These are phyloP conservation scores for Yamadazyma phyllophila DNA, from an alignment of 805 yeast genomes.

Conservation along the genomic window DNA sequence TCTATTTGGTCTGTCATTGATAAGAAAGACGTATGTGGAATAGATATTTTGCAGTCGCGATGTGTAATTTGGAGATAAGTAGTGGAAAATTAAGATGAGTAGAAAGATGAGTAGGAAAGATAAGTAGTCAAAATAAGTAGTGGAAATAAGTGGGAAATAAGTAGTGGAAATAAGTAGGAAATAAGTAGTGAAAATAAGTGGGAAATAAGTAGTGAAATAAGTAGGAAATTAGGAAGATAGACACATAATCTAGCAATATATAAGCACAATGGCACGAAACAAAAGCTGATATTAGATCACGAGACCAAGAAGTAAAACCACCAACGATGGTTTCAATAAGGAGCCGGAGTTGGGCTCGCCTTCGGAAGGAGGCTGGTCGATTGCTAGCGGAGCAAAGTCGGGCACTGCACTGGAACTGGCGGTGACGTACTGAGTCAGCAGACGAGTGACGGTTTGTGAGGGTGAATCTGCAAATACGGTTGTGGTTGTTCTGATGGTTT, in stretches of 20 bases:
- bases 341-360: neutral
- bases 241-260: neutral
- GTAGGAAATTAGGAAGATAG: neutral
- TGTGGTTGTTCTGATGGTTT: neutral
- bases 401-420: no score
- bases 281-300: neutral
- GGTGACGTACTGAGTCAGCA: neutral
- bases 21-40: neutral
- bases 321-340: neutral
- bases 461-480: neutral
- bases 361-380: neutral
- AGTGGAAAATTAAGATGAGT: neutral
- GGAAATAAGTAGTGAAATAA: neutral
- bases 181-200: neutral
- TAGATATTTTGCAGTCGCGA: slow-evolving; percentile 1
- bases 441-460: no score
- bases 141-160: neutral
- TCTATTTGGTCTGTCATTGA: no score
- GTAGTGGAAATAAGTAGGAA: neutral
- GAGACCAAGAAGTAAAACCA: neutral
- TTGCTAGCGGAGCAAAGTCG: neutral
- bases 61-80: neutral
- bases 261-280: neutral
- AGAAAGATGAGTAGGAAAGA: neutral
- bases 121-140: no score